Conservation (phyloP, 1,139 yeast species). For the Kodamaea suecica region DNA sequence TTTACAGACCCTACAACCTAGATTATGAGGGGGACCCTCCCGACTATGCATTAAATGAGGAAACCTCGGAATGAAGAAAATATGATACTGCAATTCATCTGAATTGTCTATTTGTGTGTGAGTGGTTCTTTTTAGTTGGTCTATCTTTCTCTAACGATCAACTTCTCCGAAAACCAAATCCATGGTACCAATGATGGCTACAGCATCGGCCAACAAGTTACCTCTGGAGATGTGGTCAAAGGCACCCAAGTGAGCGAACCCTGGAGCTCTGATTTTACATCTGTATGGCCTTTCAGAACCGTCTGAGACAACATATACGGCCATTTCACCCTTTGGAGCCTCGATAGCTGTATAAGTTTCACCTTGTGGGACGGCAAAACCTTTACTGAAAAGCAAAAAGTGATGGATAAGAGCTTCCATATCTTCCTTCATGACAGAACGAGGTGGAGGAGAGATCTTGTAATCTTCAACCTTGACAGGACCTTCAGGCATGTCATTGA, state of each 20-base stretch:
- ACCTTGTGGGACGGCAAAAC: conserved; percentile 85
- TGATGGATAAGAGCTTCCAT: conserved; percentile 93
- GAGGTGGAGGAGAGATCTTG: conserved; percentile 82
- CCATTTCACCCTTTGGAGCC: conserved; percentile 97
- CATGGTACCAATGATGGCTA: conserved; percentile 93
- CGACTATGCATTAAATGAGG: conserved; percentile 2
- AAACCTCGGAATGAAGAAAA: conserved; percentile 2
- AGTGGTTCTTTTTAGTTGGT: background rate
- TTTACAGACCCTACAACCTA: background rate
- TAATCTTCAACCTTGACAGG: conserved; percentile 90
- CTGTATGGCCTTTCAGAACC: conserved; percentile 90
- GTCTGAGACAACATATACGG: conserved; percentile 83
- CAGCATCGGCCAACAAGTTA: conserved; percentile 87
- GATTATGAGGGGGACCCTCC: background rate
- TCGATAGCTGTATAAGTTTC: conserved; percentile 91
- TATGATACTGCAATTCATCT: conserved; percentile 1
- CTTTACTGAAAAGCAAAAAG: conserved; percentile 83
- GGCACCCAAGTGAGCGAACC: conserved; percentile 86
- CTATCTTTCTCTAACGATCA: conserved; percentile 56
- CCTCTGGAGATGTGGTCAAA: conserved; percentile 85
- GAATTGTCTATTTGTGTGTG: background rate
- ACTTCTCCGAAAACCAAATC: conserved; percentile 94
- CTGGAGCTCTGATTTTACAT: conserved; percentile 92
- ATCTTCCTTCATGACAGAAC: conserved; percentile 81
- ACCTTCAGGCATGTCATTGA: conserved; percentile 89